A percentile compares a stretch with the other conserved stretches of the same genome.
phyloP scores from a whole-genome alignment of 1,139 yeast species.

The Zhuliangozyma parablackwelliae region DNA sequence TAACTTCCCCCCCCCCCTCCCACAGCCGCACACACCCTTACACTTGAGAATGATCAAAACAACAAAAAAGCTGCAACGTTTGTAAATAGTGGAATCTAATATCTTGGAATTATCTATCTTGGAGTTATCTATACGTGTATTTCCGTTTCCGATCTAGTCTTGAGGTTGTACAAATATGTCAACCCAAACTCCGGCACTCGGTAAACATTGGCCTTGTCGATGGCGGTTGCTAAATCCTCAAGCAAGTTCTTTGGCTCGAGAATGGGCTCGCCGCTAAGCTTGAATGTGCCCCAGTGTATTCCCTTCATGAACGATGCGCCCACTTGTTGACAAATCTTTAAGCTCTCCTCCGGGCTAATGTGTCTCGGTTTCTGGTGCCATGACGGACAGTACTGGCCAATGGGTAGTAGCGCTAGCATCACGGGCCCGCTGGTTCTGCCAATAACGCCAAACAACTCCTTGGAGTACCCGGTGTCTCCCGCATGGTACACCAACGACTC shows the following conservation, averaged over 20 bases:
- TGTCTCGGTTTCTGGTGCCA: slow-evolving; percentile 94
- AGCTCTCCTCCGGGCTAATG: slow-evolving; percentile 74
- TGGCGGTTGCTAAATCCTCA: slow-evolving; percentile 17
- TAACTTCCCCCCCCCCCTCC: background rate
- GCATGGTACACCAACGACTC: slow-evolving; percentile 80
- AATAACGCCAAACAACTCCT: slow-evolving; percentile 63
- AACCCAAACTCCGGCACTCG: slow-evolving; percentile 41
- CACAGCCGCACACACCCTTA: background rate
- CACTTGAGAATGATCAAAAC: slow-evolving; percentile 1
- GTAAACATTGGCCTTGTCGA: slow-evolving; percentile 18
- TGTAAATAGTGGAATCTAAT: too few relatives aligned
- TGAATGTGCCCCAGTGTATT: slow-evolving; percentile 95
- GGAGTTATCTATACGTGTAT: slow-evolving; percentile 7
- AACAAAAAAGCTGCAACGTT: background rate
- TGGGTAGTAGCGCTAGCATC: slow-evolving; percentile 72
- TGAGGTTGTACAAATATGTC: slow-evolving; percentile 34
- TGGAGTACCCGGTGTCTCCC: slow-evolving; percentile 89
- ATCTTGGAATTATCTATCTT: too few relatives aligned
- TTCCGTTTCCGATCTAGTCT: slow-evolving; percentile 9
- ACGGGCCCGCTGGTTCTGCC: slow-evolving; percentile 62
- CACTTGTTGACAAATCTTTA: slow-evolving; percentile 62
- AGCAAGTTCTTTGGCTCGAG: slow-evolving; percentile 65
- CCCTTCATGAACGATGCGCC: slow-evolving; percentile 67
- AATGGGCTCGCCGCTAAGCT: slow-evolving; percentile 81
- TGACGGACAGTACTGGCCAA: slow-evolving; percentile 92